Conservation (phyloP, 2,329 filamentous ascomycete genomes). For the Exophiala lecanii-corni region DNA sequence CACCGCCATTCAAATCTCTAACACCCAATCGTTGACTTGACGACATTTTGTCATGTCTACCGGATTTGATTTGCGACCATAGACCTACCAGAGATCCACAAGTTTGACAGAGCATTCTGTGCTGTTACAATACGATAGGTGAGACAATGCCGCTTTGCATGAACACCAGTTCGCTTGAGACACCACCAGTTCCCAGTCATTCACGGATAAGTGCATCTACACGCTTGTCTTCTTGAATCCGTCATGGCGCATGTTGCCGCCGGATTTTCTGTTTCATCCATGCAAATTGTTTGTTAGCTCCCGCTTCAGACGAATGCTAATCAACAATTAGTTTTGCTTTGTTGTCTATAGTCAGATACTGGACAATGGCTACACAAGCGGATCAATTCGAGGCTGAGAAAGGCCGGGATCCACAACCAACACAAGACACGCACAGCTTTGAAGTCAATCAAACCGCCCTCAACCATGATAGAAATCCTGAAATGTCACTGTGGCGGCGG, state of each 20-base stretch:
- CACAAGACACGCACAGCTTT: background rate
- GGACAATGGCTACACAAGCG: slow-evolving; percentile 12
- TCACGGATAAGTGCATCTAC: background rate
- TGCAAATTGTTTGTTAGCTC: slow-evolving; percentile 5
- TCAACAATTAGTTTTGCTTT: too few relatives aligned
- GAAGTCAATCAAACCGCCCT: background rate
- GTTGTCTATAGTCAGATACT: too few relatives aligned
- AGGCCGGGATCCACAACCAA: slow-evolving; percentile 2
- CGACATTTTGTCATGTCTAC: slow-evolving; percentile 4
- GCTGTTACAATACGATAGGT: slow-evolving; percentile 5
- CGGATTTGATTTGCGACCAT: slow-evolving; percentile 5
- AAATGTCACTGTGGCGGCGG: background rate
- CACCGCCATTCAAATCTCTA: slow-evolving; percentile 16
- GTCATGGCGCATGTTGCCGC: too few relatives aligned
- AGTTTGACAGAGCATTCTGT: background rate
- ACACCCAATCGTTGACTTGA: slow-evolving; percentile 1
- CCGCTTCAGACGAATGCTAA: too few relatives aligned
- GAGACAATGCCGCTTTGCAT: slow-evolving; percentile 16
- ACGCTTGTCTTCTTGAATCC: too few relatives aligned
- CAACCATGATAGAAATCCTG: slow-evolving; percentile 6
- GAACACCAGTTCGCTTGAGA: slow-evolving; percentile 26
- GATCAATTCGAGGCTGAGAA: slow-evolving; percentile 16
- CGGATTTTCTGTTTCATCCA: slow-evolving; percentile 10
- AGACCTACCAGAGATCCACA: slow-evolving; percentile 1
- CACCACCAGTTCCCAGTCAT: background rate